phyloP scores from a whole-genome alignment of 1,139 yeast genomes.

The Kurtzmaniella natalensis region DNA sequence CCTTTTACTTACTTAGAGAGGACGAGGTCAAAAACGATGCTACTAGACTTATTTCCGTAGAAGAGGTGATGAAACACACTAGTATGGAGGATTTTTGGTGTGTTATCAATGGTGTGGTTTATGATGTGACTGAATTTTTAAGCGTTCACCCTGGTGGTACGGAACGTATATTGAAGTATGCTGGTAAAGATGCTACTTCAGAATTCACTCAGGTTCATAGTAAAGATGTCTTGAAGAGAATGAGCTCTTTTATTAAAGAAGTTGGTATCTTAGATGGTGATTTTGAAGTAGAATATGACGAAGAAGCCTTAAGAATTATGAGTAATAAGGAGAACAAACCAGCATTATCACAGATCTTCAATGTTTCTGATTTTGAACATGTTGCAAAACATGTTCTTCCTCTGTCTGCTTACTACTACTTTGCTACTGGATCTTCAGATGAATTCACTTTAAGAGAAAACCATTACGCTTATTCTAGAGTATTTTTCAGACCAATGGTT shows the following conservation, averaged over 20 bases:
- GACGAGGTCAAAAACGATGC: too few relatives aligned
- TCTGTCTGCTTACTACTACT: conserved; percentile 26
- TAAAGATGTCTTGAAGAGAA: conserved; percentile 11
- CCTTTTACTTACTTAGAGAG: too few relatives aligned
- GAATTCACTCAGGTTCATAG: conserved; percentile 39
- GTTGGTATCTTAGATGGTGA: conserved; percentile 16
- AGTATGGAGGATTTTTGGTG: conserved; percentile 15
- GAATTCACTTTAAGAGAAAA: conserved; percentile 30
- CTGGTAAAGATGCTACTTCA: conserved; percentile 67
- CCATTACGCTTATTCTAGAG: conserved; percentile 26
- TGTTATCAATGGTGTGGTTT: conserved; percentile 63
- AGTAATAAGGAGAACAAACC: conserved; percentile 20
- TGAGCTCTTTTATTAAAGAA: conserved; percentile 8
- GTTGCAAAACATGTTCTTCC: conserved; percentile 24
- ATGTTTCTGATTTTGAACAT: conserved; percentile 27
- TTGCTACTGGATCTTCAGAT: conserved; percentile 29
- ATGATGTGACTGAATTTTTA: conserved; percentile 58
- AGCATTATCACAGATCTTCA: conserved; percentile 22
- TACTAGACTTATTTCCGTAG: too few relatives aligned
- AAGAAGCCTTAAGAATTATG: conserved; percentile 9
- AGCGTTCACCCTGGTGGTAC: conserved; percentile 60
- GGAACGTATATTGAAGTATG: conserved; percentile 47
- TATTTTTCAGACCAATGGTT: conserved; percentile 41
- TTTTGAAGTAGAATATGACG: conserved; percentile 10
- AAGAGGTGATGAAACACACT: neutral